Conservation (phyloP, 2,329 filamentous ascomycete species). For the Emmonsia crescens region DNA sequence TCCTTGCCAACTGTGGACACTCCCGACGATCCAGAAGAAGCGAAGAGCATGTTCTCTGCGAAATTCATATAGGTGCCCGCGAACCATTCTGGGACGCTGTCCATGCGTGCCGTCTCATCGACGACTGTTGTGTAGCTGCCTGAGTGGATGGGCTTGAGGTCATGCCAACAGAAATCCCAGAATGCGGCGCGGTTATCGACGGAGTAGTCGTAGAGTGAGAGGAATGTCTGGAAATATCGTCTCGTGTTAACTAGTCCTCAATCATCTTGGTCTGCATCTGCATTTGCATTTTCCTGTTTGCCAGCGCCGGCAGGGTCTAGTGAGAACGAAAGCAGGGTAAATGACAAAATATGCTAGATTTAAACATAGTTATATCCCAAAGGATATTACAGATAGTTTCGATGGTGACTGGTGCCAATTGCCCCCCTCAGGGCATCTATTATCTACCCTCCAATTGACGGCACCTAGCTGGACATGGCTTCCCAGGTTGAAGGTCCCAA, state of each 20-base stretch:
- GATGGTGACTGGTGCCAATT: too few species aligned
- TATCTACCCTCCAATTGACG: too few species aligned
- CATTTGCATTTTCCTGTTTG: too few species aligned
- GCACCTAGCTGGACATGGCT: too few species aligned
- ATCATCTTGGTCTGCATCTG: neutral
- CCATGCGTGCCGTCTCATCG: constrained; percentile 59
- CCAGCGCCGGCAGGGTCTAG: neutral
- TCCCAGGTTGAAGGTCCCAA: too few species aligned
- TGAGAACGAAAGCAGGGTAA: neutral
- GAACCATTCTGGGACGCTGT: constrained; percentile 67
- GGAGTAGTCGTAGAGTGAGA: constrained; percentile 61
- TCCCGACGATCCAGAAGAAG: constrained; percentile 27
- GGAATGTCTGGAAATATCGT: constrained; percentile 44
- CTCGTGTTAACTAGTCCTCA: neutral
- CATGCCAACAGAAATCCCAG: constrained; percentile 53
- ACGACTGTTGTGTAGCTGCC: constrained; percentile 52
- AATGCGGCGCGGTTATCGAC: constrained; percentile 52
- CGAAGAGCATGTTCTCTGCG: constrained; percentile 69
- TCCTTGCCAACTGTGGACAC: constrained; percentile 53
- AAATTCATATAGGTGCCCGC: constrained; percentile 63
- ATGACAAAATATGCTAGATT: neutral
- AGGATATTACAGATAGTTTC: too few species aligned
- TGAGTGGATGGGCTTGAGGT: constrained; percentile 50
- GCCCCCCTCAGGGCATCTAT: too few species aligned
- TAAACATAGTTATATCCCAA: neutral